Conservation (phyloP, 805 yeast species). For the Tetrapisispora fleetii region DNA sequence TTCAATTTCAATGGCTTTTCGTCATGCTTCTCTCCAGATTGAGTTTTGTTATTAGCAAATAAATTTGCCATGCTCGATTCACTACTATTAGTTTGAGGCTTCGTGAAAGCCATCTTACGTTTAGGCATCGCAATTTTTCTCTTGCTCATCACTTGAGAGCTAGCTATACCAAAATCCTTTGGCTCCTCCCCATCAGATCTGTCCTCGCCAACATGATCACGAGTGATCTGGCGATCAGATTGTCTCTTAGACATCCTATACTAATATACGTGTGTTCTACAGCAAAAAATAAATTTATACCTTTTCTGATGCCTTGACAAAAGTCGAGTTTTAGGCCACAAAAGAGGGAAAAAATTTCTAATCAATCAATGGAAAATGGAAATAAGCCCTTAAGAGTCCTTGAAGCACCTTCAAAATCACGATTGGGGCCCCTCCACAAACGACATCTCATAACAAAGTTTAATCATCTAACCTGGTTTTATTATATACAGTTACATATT, state of each 20-base stretch:
- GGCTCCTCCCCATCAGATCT: conserved; percentile 30
- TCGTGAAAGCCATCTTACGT: conserved; percentile 28
- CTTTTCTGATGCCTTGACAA: too few relatives aligned
- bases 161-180: conserved; percentile 42
- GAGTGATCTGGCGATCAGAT: conserved; percentile 55
- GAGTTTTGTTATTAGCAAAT: conserved; percentile 10
- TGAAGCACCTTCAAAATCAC: too few relatives aligned
- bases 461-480: too few relatives aligned
- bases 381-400: too few relatives aligned
- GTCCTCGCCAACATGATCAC: conserved; percentile 33
- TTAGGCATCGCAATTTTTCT: conserved; percentile 61
- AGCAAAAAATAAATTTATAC: too few relatives aligned
- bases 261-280: not conserved
- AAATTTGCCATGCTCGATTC: conserved; percentile 14
- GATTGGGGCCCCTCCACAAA: too few relatives aligned
- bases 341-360: too few relatives aligned
- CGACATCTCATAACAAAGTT: too few relatives aligned
- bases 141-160: conserved; percentile 50
- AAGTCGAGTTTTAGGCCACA: too few relatives aligned
- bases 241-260: conserved; percentile 52
- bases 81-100: not conserved
- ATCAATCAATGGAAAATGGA: too few relatives aligned
- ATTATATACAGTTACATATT: too few relatives aligned
- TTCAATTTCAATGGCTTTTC: conserved; percentile 41
- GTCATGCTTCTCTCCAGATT: conserved; percentile 1